Percentiles rank a stretch among this genome's conserved stretches.
These are phyloP conservation scores for Chlorella sp. DNA, from an alignment of 139 green algal species.

Conservation along the genomic window DNA sequence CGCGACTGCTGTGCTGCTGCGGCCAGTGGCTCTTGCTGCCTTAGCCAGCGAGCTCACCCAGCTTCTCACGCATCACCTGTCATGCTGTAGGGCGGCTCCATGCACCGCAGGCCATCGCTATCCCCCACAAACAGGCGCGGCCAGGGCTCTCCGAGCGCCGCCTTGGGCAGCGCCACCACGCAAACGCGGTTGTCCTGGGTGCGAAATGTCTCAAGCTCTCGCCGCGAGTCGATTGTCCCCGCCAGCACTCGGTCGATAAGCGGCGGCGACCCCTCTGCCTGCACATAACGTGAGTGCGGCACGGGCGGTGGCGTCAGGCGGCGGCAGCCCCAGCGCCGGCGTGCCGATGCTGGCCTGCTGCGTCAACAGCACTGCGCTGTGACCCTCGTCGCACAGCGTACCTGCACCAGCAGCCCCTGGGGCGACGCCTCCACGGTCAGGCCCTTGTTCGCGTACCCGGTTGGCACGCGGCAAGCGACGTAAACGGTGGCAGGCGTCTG, in stretches of 20 bases:
- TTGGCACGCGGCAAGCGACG: slow-evolving; percentile 68
- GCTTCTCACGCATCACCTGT: slow-evolving; percentile 20
- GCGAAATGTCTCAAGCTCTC: slow-evolving; percentile 48
- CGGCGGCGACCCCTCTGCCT: slow-evolving; percentile 60
- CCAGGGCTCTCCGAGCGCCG: slow-evolving; percentile 48
- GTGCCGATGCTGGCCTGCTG: no score
- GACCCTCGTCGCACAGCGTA: no score
- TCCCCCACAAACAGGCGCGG: slow-evolving; percentile 65
- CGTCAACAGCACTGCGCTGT: no score
- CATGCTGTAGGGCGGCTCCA: slow-evolving; percentile 54
- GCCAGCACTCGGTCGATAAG: slow-evolving; percentile 57
- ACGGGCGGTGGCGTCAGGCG: no score
- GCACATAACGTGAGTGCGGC: no score
- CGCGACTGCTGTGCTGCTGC: no score
- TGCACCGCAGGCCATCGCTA: slow-evolving; percentile 50
- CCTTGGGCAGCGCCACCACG: slow-evolving; percentile 53
- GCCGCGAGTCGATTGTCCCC: slow-evolving; percentile 28
- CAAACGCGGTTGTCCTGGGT: slow-evolving; percentile 60
- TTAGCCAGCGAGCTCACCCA: neutral
- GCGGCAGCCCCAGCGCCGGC: no score
- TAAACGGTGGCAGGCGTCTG: slow-evolving; percentile 63
- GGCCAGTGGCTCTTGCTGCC: neutral
- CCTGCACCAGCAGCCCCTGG: slow-evolving; percentile 28
- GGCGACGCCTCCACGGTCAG: slow-evolving; percentile 49
- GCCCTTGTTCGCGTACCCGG: slow-evolving; percentile 63